Conservation (phyloP, 1,284 basidiomycete species). For the Sphaerobolus stellatus region DNA sequence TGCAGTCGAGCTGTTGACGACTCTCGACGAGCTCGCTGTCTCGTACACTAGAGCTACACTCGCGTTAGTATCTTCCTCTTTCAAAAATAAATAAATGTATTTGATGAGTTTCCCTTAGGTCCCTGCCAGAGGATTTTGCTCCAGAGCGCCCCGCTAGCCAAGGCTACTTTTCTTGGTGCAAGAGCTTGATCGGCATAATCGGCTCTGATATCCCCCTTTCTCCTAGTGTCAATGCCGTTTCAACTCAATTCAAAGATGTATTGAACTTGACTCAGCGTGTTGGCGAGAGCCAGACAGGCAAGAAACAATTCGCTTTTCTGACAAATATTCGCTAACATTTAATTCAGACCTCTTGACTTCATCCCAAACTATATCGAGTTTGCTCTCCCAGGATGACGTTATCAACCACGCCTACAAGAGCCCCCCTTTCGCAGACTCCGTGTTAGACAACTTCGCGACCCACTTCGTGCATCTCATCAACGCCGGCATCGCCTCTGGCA, state of each 20-base stretch:
- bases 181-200: not conserved
- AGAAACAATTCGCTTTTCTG: not conserved
- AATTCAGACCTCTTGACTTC: constrained; percentile 9
- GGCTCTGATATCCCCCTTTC: not conserved
- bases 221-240: not conserved
- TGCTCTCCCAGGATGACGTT: constrained; percentile 21
- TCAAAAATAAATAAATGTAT: not conserved
- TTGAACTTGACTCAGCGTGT: constrained; percentile 16
- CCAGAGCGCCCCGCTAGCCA: constrained; percentile 8
- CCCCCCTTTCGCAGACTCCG: constrained; percentile 16
- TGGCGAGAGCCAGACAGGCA: constrained; percentile 13
- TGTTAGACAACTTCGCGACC: constrained; percentile 15
- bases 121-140: constrained; percentile 4
- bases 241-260: not conserved
- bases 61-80: not conserved
- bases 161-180: constrained; percentile 4
- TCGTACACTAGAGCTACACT: not conserved
- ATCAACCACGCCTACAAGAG: constrained; percentile 19
- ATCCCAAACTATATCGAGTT: constrained; percentile 13
- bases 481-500: constrained; percentile 13
- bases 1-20: not conserved
- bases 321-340: not conserved
- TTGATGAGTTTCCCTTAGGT: not conserved
- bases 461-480: constrained; percentile 16
- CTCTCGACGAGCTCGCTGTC: not conserved